Evolutionary conservation across 306 rosid genomes (phyloP).

Genomic region (Sophora flavescens): DNA sequence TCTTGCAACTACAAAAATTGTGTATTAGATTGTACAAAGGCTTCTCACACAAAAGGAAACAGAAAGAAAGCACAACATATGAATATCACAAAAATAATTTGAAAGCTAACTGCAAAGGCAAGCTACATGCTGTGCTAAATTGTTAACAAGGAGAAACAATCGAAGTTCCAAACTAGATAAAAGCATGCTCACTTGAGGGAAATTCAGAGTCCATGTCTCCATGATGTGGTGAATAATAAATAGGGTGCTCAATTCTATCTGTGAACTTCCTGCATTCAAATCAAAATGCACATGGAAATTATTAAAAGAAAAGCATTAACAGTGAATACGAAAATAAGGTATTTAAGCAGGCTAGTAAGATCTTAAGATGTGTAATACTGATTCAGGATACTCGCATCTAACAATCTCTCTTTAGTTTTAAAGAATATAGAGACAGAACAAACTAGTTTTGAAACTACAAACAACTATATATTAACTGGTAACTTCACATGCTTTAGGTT

Average conservation of each 20-base stretch:
- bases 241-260: slow-evolving; percentile 58
- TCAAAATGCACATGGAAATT: background rate
- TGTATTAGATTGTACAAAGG: slow-evolving; percentile 8
- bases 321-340: background rate
- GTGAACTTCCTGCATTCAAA: slow-evolving; percentile 62
- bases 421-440: background rate
- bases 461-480: background rate
- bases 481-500: background rate
- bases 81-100: background rate
- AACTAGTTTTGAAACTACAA: slow-evolving; percentile 18
- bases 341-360: background rate
- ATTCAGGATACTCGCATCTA: background rate
- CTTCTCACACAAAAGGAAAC: background rate
- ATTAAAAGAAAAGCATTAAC: slow-evolving; percentile 5
- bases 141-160: background rate
- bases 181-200: slow-evolving; percentile 62
- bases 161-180: slow-evolving; percentile 8
- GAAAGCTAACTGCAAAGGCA: background rate
- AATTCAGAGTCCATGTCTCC: slow-evolving; percentile 58
- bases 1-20: slow-evolving; percentile 57
- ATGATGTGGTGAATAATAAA: slow-evolving; percentile 47
- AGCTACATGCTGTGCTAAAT: background rate
- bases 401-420: background rate
- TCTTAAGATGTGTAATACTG: background rate
- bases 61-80: background rate